Base-by-base conservation (phyloP, 2,329 filamentous ascomycete species). In the Epichloe uncinata region DNA sequence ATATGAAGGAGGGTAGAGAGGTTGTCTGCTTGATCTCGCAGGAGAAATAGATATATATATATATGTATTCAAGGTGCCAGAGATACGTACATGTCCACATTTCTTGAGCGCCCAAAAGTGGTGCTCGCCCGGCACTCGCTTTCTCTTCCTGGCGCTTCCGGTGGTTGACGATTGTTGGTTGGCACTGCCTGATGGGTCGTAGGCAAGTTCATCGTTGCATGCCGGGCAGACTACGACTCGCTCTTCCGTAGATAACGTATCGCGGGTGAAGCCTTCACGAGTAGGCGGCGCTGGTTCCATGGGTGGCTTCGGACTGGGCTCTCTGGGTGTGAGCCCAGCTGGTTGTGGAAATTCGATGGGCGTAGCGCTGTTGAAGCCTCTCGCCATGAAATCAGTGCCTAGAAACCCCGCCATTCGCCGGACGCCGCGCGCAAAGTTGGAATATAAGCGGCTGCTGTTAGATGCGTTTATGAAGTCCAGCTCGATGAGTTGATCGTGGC, bases 31-130 rank as follows among this genome's bases (percentile, higher is more conserved):
- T 35, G 37, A 44, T 22, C 18, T n/a, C 6, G 12, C 13, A 26
- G 7, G 9, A 22, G 33, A 41, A 5, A 38, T 30, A 18, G 18
- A 16, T 16, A 16, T 16, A 26, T 26, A 26, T 26, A 15, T 16
- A 18, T 18, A 6, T 16, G 64, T 74, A 61, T 22, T 13, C 4
- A 36, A 22, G 11, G 16, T 4, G 26, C 26, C 26, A 11, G 36
- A 35, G 8, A n/a, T 36, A 42, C 47, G 12, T 76, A 97, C 93
- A 70, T 98, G 93, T 55, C 93, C 93, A 64, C 93, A 98, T 47
- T 77, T 77, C 66, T 90, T 95, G 36, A 93, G 75, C 1, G 93
- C 84, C 89, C 90, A 97, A 54, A 97, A 91, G 59, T 95, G 85
- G 61, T 87, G 82, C 66, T 95, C 89, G 20, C 73, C 75, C 6